phyloP scores from a whole-genome alignment of 495 filamentous ascomycete species.

The Mycothermus thermophilus region DNA sequence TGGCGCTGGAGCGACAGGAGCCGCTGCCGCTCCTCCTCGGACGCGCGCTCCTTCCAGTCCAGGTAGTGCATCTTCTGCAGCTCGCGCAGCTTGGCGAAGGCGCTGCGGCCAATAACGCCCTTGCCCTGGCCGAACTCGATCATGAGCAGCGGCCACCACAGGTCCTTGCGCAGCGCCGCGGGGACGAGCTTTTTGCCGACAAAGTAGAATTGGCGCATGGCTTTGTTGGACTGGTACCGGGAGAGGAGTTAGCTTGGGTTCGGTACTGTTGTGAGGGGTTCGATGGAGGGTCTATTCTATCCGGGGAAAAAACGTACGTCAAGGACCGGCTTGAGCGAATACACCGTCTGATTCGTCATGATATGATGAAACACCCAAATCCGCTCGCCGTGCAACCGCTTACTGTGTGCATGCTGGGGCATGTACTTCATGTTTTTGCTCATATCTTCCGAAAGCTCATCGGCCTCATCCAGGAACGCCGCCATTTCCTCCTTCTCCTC shows the following conservation, averaged over 20 bases:
- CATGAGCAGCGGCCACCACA: slow-evolving; percentile 72
- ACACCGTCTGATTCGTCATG: slow-evolving; percentile 67
- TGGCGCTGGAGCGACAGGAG: slow-evolving; percentile 29
- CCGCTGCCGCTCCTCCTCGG: slow-evolving; percentile 28
- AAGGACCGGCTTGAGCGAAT: slow-evolving; percentile 55
- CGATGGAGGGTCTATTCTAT: neutral
- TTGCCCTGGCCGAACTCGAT: slow-evolving; percentile 48
- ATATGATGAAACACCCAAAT: slow-evolving; percentile 79
- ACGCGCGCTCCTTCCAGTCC: too few relatives aligned
- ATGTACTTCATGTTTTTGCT: too few relatives aligned
- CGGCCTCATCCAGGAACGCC: too few relatives aligned
- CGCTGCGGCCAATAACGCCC: slow-evolving; percentile 48
- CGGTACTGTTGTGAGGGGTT: neutral
- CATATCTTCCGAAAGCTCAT: too few relatives aligned
- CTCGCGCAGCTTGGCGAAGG: slow-evolving; percentile 72
- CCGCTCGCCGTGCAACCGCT: slow-evolving; percentile 44
- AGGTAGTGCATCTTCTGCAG: slow-evolving; percentile 58
- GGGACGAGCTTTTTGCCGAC: slow-evolving; percentile 85
- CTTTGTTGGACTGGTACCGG: slow-evolving; percentile 42
- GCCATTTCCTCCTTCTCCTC: too few relatives aligned
- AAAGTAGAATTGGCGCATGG: slow-evolving; percentile 65
- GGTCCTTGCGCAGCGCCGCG: slow-evolving; percentile 66
- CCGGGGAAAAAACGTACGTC: slow-evolving; percentile 48
- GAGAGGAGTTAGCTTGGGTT: neutral
- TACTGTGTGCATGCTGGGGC: too few relatives aligned